A percentile compares a stretch with the other conserved stretches of the same genome.
Conservation (phyloP, 768 basidiomycete species). For the Suillus luteus region DNA sequence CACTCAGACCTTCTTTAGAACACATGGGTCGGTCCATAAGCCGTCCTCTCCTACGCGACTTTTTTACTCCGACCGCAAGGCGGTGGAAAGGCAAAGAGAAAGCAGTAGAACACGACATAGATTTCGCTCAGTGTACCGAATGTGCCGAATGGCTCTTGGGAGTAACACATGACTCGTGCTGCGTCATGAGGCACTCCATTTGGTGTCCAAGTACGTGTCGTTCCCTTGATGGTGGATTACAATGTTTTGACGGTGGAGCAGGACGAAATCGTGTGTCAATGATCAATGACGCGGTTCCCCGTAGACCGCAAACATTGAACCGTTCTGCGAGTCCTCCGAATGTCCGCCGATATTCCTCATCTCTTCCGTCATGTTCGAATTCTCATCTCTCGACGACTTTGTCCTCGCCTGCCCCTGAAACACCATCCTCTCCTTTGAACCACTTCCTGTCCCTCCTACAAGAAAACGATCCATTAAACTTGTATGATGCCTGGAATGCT, state of each 20-base stretch:
- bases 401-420: constrained; percentile 7
- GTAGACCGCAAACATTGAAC: constrained; percentile 22
- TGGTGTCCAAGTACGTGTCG: constrained; percentile 50
- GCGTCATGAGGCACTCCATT: constrained; percentile 46
- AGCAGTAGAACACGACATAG: constrained; percentile 32
- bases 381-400: constrained; percentile 16
- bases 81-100: constrained; percentile 57
- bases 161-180: constrained; percentile 44
- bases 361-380: constrained; percentile 19
- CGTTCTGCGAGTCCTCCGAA: constrained; percentile 20
- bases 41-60: constrained; percentile 43
- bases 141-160: constrained; percentile 8
- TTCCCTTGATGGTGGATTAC: constrained; percentile 4
- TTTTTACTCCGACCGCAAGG: constrained; percentile 57
- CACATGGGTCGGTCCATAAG: constrained; percentile 34
- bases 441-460: constrained; percentile 25
- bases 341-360: constrained; percentile 26
- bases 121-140: constrained; percentile 31
- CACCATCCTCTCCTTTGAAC: constrained; percentile 11
- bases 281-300: constrained; percentile 37
- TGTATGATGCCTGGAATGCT: constrained; percentile 43
- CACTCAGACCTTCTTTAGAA: constrained; percentile 31
- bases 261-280: constrained; percentile 39
- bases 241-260: constrained; percentile 15
- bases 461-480: constrained; percentile 28